Percentiles rank a stretch among this genome's conserved stretches.
Evolutionary conservation across 1,284 basidiomycete species (phyloP).

Genomic region (Heliocybe sulcata): DNA sequence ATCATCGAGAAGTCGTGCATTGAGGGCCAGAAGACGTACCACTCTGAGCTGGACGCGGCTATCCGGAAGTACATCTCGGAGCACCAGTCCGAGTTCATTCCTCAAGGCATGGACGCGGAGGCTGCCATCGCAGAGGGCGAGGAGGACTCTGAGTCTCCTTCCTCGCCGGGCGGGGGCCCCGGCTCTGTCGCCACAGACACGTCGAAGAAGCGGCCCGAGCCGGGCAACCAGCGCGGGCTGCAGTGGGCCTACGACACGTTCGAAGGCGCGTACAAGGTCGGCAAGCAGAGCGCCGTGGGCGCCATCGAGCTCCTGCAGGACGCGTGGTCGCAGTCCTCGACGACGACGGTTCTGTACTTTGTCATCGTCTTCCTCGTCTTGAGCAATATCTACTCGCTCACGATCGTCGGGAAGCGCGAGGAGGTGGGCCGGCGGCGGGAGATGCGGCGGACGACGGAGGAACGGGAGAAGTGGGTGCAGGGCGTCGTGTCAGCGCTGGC

Average conservation of each 20-base stretch:
- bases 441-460: constrained; percentile 47
- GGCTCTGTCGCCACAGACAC: background rate
- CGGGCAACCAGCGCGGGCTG: constrained; percentile 62
- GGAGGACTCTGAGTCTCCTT: constrained; percentile 16
- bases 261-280: constrained; percentile 66
- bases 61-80: constrained; percentile 87
- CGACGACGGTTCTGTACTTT: constrained; percentile 63
- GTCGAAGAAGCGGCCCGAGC: constrained; percentile 40
- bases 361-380: constrained; percentile 67
- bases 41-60: constrained; percentile 75
- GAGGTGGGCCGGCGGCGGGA: constrained; percentile 49
- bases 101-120: constrained; percentile 65
- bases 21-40: constrained; percentile 93
- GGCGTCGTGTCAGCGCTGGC: constrained; percentile 59
- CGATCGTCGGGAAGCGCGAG: constrained; percentile 46
- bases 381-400: constrained; percentile 72
- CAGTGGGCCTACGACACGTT: constrained; percentile 86
- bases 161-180: constrained; percentile 4
- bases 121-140: constrained; percentile 29
- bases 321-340: constrained; percentile 65
- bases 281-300: constrained; percentile 57
- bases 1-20: constrained; percentile 91
- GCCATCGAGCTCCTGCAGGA: constrained; percentile 69
- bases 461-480: constrained; percentile 69
- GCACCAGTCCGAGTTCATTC: constrained; percentile 85